phyloP scores from a whole-genome alignment of 306 rosid genomes.

The Lupinus albus region DNA sequence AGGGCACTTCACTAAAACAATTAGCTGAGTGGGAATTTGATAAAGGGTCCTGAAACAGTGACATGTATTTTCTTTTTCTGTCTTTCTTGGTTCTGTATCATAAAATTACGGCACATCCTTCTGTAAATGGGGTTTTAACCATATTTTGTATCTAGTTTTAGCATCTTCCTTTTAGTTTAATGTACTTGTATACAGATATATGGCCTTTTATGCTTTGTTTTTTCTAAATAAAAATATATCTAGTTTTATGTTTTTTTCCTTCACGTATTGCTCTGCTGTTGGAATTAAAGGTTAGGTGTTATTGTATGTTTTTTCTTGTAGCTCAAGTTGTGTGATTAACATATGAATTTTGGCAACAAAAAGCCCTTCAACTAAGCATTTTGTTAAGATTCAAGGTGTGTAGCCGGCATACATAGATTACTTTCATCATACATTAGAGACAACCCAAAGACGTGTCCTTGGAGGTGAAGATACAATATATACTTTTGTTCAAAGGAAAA shows the following conservation, averaged over 20 bases:
- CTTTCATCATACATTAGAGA: too few species aligned
- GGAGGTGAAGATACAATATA: too few species aligned
- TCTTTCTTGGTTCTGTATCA: slow-evolving; percentile 39
- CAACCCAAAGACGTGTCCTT: too few species aligned
- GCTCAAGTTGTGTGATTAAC: slow-evolving; percentile 18
- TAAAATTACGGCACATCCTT: slow-evolving; percentile 30
- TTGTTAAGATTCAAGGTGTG: too few species aligned
- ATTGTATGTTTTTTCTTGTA: not conserved
- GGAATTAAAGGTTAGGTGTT: too few species aligned
- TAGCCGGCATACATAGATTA: too few species aligned
- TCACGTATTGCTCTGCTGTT: too few species aligned
- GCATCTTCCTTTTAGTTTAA: not conserved
- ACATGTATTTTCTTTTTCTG: slow-evolving; percentile 20
- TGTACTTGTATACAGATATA: slow-evolving; percentile 19
- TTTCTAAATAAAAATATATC: too few species aligned
- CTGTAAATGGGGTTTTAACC: slow-evolving; percentile 47
- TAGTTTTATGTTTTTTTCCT: not conserved
- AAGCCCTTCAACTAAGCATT: too few species aligned
- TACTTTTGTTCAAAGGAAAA: too few species aligned
- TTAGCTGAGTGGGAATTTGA: slow-evolving; percentile 33
- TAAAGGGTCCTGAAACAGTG: slow-evolving; percentile 5
- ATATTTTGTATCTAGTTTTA: slow-evolving; percentile 22
- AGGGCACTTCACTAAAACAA: slow-evolving; percentile 36
- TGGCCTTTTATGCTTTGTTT: slow-evolving; percentile 1
- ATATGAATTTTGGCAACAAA: too few species aligned